phyloP scores from a whole-genome alignment of 768 basidiomycete genomes.

The Collybia mongolica region DNA sequence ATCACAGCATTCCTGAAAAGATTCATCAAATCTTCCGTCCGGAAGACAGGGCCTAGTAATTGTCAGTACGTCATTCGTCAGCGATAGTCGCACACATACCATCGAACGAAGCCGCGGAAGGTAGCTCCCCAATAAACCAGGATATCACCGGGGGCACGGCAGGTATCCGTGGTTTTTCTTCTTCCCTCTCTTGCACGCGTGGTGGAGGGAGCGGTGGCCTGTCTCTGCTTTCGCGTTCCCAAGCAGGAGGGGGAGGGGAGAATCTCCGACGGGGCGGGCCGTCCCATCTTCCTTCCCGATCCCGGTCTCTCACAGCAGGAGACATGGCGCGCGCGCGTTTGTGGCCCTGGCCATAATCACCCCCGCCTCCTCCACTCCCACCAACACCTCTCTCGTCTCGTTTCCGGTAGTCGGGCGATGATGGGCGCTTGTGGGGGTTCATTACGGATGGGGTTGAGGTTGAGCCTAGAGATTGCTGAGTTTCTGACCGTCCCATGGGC shows the following conservation, averaged over 20 bases:
- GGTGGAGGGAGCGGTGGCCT: slow-evolving; percentile 29
- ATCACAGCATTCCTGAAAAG: slow-evolving; percentile 81
- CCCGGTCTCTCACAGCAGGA: slow-evolving; percentile 23
- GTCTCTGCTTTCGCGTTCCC: slow-evolving; percentile 36
- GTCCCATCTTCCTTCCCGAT: slow-evolving; percentile 32
- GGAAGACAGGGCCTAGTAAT: slow-evolving; percentile 77
- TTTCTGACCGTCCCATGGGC: slow-evolving; percentile 31
- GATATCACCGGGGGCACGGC: slow-evolving; percentile 60
- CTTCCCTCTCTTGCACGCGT: slow-evolving; percentile 29
- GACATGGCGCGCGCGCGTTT: slow-evolving; percentile 32
- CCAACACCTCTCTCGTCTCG: slow-evolving; percentile 24
- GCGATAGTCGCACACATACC: slow-evolving; percentile 40
- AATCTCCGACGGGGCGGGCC: slow-evolving; percentile 43
- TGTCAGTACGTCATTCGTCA: no score
- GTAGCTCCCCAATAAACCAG: slow-evolving; percentile 86
- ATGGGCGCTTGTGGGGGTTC: slow-evolving; percentile 28
- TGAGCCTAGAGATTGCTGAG: slow-evolving; percentile 24
- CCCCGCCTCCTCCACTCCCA: slow-evolving; percentile 16
- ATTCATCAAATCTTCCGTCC: slow-evolving; percentile 88
- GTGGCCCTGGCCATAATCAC: slow-evolving; percentile 28
- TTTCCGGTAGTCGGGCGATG: slow-evolving; percentile 34
- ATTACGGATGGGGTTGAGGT: neutral
- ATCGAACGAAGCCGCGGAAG: slow-evolving; percentile 73
- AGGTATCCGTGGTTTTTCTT: slow-evolving; percentile 45
- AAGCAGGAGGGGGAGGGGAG: slow-evolving; percentile 36